phyloP scores from a whole-genome alignment of 108 stramenopile genomes.

The Cyclotella distinguenda region DNA sequence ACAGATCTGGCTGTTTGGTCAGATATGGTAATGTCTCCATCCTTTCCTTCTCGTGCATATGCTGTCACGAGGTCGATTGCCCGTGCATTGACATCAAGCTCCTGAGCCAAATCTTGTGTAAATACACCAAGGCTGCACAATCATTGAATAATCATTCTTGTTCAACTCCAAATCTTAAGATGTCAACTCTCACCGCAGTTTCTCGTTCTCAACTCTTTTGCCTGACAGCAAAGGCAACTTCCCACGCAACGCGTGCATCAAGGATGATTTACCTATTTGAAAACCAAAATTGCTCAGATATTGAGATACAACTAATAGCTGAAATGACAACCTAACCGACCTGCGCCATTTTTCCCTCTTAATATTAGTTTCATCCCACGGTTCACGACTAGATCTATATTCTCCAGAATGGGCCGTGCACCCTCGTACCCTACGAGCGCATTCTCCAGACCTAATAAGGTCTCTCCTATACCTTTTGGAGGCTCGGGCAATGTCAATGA shows the following conservation, averaged over 20 bases:
- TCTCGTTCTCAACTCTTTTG: slow-evolving; percentile 67
- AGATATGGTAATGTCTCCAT: slow-evolving; percentile 74
- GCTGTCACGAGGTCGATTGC: slow-evolving; percentile 81
- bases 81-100: slow-evolving; percentile 67
- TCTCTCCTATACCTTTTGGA: slow-evolving; percentile 68
- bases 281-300: background rate
- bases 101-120: slow-evolving; percentile 91
- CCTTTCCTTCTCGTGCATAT: slow-evolving; percentile 61
- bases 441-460: slow-evolving; percentile 53
- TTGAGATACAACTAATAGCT: background rate
- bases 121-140: slow-evolving; percentile 54
- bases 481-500: slow-evolving; percentile 48
- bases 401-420: slow-evolving; percentile 29
- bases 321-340: slow-evolving; percentile 29
- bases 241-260: slow-evolving; percentile 84
- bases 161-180: too few relatives aligned
- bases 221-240: slow-evolving; percentile 66
- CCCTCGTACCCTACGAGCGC: slow-evolving; percentile 72
- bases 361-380: slow-evolving; percentile 49
- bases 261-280: slow-evolving; percentile 79
- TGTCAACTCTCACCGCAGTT: slow-evolving; percentile 28
- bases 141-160: slow-evolving; percentile 1
- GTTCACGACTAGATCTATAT: slow-evolving; percentile 46
- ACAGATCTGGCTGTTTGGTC: slow-evolving; percentile 74
- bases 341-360: slow-evolving; percentile 85